A percentile compares a stretch with the other conserved stretches of the same genome.
Conservation (phyloP, 139 green algal species). For the Chlamydomonas asymmetrica region DNA sequence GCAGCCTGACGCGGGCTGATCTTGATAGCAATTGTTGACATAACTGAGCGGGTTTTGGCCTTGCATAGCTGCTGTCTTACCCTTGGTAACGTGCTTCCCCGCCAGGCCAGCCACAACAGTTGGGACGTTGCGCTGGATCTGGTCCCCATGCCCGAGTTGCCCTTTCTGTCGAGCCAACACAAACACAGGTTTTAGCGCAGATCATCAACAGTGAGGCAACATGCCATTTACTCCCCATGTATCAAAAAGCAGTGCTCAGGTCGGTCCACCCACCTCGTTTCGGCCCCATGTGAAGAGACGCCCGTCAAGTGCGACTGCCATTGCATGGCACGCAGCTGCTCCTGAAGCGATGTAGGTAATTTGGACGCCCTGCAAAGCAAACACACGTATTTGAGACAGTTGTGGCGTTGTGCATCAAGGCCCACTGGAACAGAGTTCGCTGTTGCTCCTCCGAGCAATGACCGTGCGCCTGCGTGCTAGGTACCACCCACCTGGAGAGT, state of each 20-base stretch:
- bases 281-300: conserved; percentile 85
- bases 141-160: conserved; percentile 88
- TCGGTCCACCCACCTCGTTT: conserved; percentile 76
- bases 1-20: background rate
- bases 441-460: background rate
- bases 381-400: too few species aligned
- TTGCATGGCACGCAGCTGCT: conserved; percentile 74
- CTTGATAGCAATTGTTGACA: background rate
- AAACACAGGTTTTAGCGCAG: background rate
- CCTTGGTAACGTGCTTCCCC: conserved; percentile 52
- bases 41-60: background rate
- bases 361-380: conserved; percentile 68
- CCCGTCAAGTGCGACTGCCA: conserved; percentile 69
- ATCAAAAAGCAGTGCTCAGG: background rate
- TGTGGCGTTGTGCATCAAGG: background rate
- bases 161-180: conserved; percentile 66
- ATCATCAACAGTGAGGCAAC: background rate
- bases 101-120: conserved; percentile 60
- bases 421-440: background rate
- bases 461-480: background rate
- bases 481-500: conserved; percentile 51
- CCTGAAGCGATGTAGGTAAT: conserved; percentile 77
- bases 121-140: conserved; percentile 72
- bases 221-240: background rate
- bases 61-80: conserved; percentile 14